These are phyloP conservation scores for Cephalotrichum gorgonifer DNA, from an alignment of 2,329 filamentous ascomycete species.

Conservation along the genomic window DNA sequence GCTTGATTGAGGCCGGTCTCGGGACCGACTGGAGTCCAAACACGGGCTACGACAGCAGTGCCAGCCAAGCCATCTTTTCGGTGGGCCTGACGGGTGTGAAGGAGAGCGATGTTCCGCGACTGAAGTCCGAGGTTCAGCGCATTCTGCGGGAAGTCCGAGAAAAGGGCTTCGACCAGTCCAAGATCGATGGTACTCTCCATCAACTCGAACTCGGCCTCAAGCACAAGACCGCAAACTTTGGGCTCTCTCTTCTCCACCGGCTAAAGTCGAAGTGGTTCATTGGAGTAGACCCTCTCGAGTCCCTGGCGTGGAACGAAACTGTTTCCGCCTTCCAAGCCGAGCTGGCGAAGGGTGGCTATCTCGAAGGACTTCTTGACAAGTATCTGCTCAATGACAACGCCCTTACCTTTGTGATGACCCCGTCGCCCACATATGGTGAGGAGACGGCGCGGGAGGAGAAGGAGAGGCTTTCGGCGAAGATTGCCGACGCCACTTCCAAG, in stretches of 20 bases:
- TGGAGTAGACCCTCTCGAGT: constrained; percentile 83
- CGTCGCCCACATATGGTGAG: constrained; percentile 63
- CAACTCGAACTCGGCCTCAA: constrained; percentile 88
- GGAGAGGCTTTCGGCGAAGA: constrained; percentile 61
- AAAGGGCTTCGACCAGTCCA: constrained; percentile 77
- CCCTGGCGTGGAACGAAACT: constrained; percentile 84
- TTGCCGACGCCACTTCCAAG: constrained; percentile 56
- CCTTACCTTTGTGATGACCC: constrained; percentile 89
- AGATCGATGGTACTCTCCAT: constrained; percentile 89
- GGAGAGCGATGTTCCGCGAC: constrained; percentile 63
- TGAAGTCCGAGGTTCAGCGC: constrained; percentile 63
- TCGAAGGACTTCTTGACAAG: constrained; percentile 78
- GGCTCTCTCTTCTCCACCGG: constrained; percentile 80
- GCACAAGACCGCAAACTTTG: constrained; percentile 94
- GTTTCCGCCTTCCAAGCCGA: constrained; percentile 71
- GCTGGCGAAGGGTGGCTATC: constrained; percentile 65
- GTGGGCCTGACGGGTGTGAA: constrained; percentile 86
- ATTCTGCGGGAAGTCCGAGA: constrained; percentile 60
- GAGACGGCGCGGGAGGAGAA: constrained; percentile 71
- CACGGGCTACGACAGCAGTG: constrained; percentile 77
- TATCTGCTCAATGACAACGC: constrained; percentile 83
- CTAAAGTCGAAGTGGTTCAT: constrained; percentile 93
- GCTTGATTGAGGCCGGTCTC: constrained; percentile 78
- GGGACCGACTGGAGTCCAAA: constrained; percentile 94
- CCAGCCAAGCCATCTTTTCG: constrained; percentile 72